These are phyloP conservation scores for Chrysosporium keratinophilum DNA, from an alignment of 2,329 filamentous ascomycete species.

Conservation along the genomic window DNA sequence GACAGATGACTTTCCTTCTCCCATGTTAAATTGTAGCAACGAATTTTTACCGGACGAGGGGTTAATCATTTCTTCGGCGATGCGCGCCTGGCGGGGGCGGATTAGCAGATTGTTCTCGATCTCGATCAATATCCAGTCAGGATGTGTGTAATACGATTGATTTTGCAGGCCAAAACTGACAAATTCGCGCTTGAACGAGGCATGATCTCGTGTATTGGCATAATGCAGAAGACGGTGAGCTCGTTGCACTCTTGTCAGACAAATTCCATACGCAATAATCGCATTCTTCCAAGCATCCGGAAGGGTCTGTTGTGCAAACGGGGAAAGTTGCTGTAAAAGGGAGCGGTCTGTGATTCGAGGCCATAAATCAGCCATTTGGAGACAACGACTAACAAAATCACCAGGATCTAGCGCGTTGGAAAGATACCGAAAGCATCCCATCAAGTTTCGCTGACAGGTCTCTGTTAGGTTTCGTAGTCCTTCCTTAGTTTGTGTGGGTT, in stretches of 20 bases:
- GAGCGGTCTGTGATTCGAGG: not conserved
- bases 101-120: conserved; percentile 54
- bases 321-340: not conserved
- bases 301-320: not conserved
- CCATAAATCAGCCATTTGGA: not conserved
- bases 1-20: conserved; percentile 56
- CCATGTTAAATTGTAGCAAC: conserved; percentile 58
- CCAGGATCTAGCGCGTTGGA: not conserved
- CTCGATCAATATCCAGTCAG: conserved; percentile 56
- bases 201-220: conserved; percentile 13
- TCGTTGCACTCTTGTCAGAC: not conserved
- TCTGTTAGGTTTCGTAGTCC: not conserved
- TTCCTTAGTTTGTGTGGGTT: not conserved
- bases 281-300: not conserved
- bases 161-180: conserved; percentile 45
- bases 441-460: not conserved
- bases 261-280: not conserved
- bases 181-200: conserved; percentile 26
- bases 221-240: not conserved
- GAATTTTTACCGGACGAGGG: conserved; percentile 37
- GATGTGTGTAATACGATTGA: conserved; percentile 42
- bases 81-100: conserved; percentile 47
- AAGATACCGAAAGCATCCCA: not conserved
- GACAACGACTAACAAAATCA: not conserved
- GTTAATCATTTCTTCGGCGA: conserved; percentile 49